Evolutionary conservation across 2,329 filamentous ascomycete genomes (phyloP).

Genomic region (Coniochaeta pulveracea): DNA sequence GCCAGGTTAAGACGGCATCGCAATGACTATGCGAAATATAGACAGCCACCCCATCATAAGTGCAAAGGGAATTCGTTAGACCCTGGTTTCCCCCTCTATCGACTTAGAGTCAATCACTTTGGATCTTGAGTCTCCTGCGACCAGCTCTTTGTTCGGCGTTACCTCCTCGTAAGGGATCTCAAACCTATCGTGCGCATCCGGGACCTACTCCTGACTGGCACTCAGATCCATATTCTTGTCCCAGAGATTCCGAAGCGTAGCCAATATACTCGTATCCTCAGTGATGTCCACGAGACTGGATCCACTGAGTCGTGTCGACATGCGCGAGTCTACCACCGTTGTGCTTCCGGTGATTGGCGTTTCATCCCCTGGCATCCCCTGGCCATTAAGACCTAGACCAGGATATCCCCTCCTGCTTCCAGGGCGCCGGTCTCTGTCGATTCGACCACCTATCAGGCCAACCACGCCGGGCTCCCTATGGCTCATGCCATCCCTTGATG

Average conservation of each 20-base stretch:
- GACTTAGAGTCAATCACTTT: too few species aligned
- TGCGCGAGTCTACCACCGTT: conserved; percentile 35
- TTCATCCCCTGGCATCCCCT: background rate
- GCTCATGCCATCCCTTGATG: too few species aligned
- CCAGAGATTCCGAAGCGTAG: conserved; percentile 47
- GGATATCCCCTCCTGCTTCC: conserved; percentile 2
- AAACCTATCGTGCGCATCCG: conserved; percentile 4
- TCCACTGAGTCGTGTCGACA: conserved; percentile 38
- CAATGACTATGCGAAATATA: too few species aligned
- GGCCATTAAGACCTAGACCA: background rate
- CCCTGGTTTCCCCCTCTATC: too few species aligned
- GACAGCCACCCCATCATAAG: too few species aligned
- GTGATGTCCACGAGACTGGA: conserved; percentile 36
- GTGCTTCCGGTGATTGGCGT: too few species aligned
- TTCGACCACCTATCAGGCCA: conserved; percentile 13
- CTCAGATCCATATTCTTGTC: conserved; percentile 48
- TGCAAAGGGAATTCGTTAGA: too few species aligned
- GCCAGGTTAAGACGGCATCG: too few species aligned
- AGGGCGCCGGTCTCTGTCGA: background rate
- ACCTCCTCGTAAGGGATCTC: background rate
- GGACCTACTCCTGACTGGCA: conserved; percentile 36
- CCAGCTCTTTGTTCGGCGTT: background rate
- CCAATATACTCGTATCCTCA: conserved; percentile 37
- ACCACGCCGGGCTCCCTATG: conserved; percentile 16
- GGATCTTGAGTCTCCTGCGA: background rate